Evolutionary conservation across 2,329 filamentous ascomycete species (phyloP).

Genomic region (Aureobasidium sp.): DNA sequence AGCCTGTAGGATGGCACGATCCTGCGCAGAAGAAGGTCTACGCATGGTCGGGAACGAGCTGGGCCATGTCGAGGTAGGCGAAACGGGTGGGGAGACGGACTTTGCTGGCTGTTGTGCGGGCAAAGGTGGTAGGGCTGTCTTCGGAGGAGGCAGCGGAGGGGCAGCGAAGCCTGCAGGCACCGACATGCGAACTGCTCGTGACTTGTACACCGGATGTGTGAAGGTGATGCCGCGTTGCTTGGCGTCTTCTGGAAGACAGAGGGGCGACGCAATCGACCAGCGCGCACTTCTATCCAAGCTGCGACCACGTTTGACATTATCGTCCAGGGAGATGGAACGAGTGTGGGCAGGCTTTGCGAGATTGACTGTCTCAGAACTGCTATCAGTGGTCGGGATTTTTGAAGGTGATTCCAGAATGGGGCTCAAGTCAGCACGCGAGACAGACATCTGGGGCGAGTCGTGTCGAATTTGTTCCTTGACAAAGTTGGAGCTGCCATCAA

Average conservation of each 20-base stretch:
- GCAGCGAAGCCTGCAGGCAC: constrained; percentile 13
- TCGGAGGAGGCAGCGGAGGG: constrained; percentile 15
- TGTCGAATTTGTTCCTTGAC: constrained; percentile 8
- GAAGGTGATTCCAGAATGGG: constrained; percentile 12
- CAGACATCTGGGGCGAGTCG: constrained; percentile 5
- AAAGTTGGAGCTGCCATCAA: constrained; percentile 4
- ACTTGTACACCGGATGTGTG: neutral
- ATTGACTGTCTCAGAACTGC: neutral
- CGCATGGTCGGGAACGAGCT: constrained; percentile 21
- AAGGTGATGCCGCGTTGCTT: constrained; percentile 4
- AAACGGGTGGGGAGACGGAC: constrained; percentile 28
- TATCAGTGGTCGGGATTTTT: neutral
- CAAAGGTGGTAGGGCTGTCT: constrained; percentile 7
- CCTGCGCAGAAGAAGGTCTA: constrained; percentile 21
- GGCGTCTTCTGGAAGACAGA: constrained; percentile 1
- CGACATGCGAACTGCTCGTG: constrained; percentile 3
- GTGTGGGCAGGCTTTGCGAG: neutral
- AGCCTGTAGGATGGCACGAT: constrained; percentile 23
- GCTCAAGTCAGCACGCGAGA: neutral
- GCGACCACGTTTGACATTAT: neutral
- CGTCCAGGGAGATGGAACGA: neutral
- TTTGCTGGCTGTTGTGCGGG: neutral
- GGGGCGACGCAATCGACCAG: constrained; percentile 25
- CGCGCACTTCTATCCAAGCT: constrained; percentile 14
- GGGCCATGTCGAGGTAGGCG: constrained; percentile 22